Evolutionary conservation across 768 basidiomycete species (phyloP), one percentile per base, ranked within the genome.

Genomic region (Amanita rubescens): DNA sequence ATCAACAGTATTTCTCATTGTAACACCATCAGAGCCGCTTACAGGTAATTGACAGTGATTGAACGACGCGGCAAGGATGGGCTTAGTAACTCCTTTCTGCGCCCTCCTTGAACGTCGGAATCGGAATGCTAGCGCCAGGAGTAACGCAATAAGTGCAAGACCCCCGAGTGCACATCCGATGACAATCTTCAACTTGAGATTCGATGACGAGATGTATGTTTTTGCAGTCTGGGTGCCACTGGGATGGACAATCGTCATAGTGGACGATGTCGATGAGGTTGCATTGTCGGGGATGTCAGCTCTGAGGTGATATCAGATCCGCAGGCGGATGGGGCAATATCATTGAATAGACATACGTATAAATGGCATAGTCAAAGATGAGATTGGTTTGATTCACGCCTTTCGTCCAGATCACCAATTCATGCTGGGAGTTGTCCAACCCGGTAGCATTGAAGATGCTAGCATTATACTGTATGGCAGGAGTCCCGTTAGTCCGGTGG

Each of bases 351-450:
- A n/a, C 71, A 48, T 54, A 73, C 72, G 71, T 72, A 57, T 74
- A 74, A 17, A 67, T 65, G 11, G 70, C 71, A 57, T 72, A 74
- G 58, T 74, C 71, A 56, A 74, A 74, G 48, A 64, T 68, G 25
- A 70, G 62, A 49, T 56, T 42, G 65, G 51, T n/a, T n/a, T n/a
- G n/a, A n/a, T n/a, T n/a, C 1, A 64, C 48, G 12, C 67, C 71
- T 7, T 66, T 61, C 1, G 69, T 70, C 0, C 63, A 62, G 51
- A 74, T 68, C 1, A 61, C 39, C 10, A 73, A 55, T 4, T 59
- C 60, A 48, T 73, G 71, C 9, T 63, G 51, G 0, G 38, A 47
- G 51, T 71, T 69, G 11, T 54, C 25, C 12, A 74, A 59, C 27
- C 62, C 63, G 7, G 52, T 57, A 17, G 54, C 35, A 0, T 60